A percentile compares a stretch with the other conserved stretches of the same genome.
Evolutionary conservation across 805 yeast species (phyloP).

Genomic region (Sungouiozyma ichnusensis): DNA sequence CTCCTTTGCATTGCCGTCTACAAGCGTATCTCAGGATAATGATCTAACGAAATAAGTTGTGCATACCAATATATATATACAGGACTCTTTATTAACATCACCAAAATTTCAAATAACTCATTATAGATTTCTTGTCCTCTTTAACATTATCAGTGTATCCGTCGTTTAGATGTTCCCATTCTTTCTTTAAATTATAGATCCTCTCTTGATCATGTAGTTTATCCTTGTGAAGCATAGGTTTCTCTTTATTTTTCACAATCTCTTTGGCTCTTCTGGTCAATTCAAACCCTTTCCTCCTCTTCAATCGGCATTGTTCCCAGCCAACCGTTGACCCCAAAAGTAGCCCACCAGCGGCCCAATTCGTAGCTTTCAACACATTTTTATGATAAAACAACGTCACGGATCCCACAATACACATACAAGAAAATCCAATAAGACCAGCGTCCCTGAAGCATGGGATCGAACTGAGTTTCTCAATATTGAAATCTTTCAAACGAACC

Average conservation of each 20-base stretch:
- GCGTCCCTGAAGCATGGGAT: slow-evolving; percentile 80
- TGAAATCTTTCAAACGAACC: slow-evolving; percentile 42
- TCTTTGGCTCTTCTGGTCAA: slow-evolving; percentile 63
- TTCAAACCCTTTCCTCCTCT: slow-evolving; percentile 53
- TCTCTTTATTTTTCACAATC: slow-evolving; percentile 29
- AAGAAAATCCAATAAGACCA: slow-evolving; percentile 53
- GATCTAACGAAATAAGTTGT: too few species aligned
- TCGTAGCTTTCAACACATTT: slow-evolving; percentile 48
- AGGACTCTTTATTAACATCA: too few species aligned
- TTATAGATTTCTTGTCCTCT: neutral
- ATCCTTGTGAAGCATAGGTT: slow-evolving; percentile 26
- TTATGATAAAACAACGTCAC: slow-evolving; percentile 60
- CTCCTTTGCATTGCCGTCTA: slow-evolving; percentile 41
- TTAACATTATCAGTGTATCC: slow-evolving; percentile 2
- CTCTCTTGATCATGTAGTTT: slow-evolving; percentile 8
- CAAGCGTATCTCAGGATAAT: neutral
- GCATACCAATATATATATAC: too few species aligned
- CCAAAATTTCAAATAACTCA: slow-evolving; percentile 28
- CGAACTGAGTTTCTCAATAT: slow-evolving; percentile 37
- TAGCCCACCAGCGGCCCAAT: slow-evolving; percentile 80
- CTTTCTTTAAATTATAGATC: slow-evolving; percentile 14
- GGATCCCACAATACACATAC: slow-evolving; percentile 47
- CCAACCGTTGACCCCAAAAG: slow-evolving; percentile 70
- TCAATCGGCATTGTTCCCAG: slow-evolving; percentile 86
- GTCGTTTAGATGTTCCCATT: slow-evolving; percentile 8